These are phyloP conservation scores for Colletotrichum sp. DNA, from an alignment of 2,329 filamentous ascomycete genomes.

Conservation along the genomic window DNA sequence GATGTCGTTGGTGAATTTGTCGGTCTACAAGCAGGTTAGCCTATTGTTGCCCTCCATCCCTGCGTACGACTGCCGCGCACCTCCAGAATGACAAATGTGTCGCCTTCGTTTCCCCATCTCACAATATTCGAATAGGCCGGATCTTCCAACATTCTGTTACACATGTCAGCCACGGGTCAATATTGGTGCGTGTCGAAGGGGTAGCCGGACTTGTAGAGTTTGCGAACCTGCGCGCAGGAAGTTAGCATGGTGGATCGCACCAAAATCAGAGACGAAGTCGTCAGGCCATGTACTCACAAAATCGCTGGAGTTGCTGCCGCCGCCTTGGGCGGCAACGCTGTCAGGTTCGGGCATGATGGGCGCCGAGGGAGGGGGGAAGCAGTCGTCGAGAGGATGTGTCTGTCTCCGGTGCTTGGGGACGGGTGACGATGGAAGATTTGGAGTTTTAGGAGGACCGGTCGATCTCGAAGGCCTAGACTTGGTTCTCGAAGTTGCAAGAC, in stretches of 20 bases:
- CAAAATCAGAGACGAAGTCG: background rate
- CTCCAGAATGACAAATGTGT: slow-evolving; percentile 97
- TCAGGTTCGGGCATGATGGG: slow-evolving; percentile 40
- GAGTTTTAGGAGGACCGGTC: background rate
- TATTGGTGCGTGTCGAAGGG: slow-evolving; percentile 9
- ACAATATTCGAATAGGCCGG: slow-evolving; percentile 92
- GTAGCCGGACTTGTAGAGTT: slow-evolving; percentile 87
- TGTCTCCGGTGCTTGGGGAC: background rate
- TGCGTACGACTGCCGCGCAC: slow-evolving; percentile 52
- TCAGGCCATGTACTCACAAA: slow-evolving; percentile 70
- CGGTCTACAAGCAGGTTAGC: slow-evolving; percentile 66
- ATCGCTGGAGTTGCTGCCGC: slow-evolving; percentile 86
- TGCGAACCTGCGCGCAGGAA: slow-evolving; percentile 75
- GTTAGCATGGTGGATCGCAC: slow-evolving; percentile 29
- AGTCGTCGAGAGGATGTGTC: background rate
- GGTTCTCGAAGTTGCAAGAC: background rate
- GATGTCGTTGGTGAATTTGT: slow-evolving; percentile 97
- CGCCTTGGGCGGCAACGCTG: slow-evolving; percentile 43
- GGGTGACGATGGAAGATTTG: background rate
- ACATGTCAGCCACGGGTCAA: slow-evolving; percentile 33
- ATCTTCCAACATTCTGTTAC: slow-evolving; percentile 88
- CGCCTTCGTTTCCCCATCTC: slow-evolving; percentile 91
- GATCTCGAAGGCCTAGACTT: background rate
- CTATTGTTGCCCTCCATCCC: background rate
- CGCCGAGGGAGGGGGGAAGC: slow-evolving; percentile 1